These are phyloP conservation scores for Testicularia cyperi DNA, from an alignment of 1,284 basidiomycete species.

Conservation along the genomic window DNA sequence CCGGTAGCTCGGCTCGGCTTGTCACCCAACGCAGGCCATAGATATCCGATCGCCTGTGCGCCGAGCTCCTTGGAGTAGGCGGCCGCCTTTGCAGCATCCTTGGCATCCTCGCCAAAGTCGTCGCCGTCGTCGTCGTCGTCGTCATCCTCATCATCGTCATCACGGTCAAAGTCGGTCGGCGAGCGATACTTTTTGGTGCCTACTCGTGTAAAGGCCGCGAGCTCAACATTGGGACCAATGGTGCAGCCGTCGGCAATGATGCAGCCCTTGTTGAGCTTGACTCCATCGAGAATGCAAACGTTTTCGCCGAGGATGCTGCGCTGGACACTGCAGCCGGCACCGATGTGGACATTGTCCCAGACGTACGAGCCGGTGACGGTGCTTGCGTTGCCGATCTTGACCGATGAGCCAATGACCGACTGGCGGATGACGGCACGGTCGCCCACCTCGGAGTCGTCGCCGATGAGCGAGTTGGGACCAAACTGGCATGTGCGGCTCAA, in stretches of 20 bases:
- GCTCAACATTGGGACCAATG: conserved; percentile 63
- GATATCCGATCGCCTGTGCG: conserved; percentile 29
- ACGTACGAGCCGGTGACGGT: conserved; percentile 44
- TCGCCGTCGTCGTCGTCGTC: conserved; percentile 31
- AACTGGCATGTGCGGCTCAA: conserved; percentile 37
- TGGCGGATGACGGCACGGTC: conserved; percentile 69
- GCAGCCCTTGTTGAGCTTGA: conserved; percentile 64
- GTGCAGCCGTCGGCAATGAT: conserved; percentile 56
- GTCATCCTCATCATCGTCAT: conserved; percentile 37
- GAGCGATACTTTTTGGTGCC: conserved; percentile 60
- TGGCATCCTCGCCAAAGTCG: conserved; percentile 2
- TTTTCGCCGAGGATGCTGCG: conserved; percentile 69
- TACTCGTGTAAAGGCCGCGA: conserved; percentile 75
- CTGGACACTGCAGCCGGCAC: conserved; percentile 73
- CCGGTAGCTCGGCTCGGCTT: conserved; percentile 9
- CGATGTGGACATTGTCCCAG: conserved; percentile 60
- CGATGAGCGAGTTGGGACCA: conserved; percentile 39
- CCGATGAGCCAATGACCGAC: conserved; percentile 76
- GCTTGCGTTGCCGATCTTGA: conserved; percentile 66
- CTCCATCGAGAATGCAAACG: conserved; percentile 72
- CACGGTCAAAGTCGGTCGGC: conserved; percentile 35
- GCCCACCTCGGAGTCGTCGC: conserved; percentile 41
- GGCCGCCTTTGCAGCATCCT: no score
- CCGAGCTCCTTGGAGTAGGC: conserved; percentile 28
- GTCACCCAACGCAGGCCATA: conserved; percentile 49